Evolutionary conservation across 495 filamentous ascomycete genomes (phyloP).

Genomic region (Extremus antarcticus): DNA sequence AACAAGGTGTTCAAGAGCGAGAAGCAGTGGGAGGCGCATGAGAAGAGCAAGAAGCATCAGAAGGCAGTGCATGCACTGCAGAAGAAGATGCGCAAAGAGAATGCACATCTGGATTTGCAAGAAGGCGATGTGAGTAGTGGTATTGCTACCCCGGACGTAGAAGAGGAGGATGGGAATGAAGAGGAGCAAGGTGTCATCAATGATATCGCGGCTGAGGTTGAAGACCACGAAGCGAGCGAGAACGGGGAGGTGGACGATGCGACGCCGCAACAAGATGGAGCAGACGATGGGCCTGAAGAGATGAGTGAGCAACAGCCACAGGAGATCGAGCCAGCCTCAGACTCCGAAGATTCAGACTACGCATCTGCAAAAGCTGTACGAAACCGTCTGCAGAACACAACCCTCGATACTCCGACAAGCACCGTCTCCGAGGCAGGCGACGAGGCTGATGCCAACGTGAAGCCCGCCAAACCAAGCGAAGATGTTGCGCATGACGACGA

Average conservation of each 20-base stretch:
- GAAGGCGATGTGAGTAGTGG: constrained; percentile 20
- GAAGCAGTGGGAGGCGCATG: constrained; percentile 84
- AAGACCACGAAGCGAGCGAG: neutral
- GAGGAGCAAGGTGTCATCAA: constrained; percentile 14
- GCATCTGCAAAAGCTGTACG: constrained; percentile 25
- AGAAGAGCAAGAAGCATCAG: constrained; percentile 89
- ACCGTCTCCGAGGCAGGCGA: neutral
- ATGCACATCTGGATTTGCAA: constrained; percentile 48
- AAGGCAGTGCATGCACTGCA: constrained; percentile 72
- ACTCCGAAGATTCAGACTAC: constrained; percentile 24
- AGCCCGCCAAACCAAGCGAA: neutral
- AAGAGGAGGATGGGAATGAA: constrained; percentile 28
- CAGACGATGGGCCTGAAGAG: neutral
- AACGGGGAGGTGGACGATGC: neutral
- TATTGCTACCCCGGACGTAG: constrained; percentile 28
- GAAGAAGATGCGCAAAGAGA: constrained; percentile 72
- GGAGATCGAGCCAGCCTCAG: neutral
- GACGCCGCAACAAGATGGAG: neutral
- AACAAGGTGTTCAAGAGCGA: constrained; percentile 89
- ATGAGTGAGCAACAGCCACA: neutral
- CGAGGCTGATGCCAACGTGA: neutral
- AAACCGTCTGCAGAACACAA: constrained; percentile 17
- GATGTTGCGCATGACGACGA: constrained; percentile 1
- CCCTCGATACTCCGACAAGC: neutral
- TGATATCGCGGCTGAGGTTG: constrained; percentile 9